Conservation (phyloP, 2,329 filamentous ascomycete genomes). For the Hymenoscyphus occultus region DNA sequence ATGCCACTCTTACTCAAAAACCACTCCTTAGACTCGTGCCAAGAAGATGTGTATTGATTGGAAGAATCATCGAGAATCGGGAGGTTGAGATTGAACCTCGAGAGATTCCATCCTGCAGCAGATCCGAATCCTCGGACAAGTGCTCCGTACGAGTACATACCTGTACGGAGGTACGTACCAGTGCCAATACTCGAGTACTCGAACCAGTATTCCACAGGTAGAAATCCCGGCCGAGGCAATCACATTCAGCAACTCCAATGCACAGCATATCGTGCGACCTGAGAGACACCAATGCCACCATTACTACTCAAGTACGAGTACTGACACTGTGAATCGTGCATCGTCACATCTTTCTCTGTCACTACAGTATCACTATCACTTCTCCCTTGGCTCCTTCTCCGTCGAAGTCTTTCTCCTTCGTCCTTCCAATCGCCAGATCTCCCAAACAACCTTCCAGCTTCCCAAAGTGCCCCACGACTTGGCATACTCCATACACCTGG, state of each 20-base stretch:
- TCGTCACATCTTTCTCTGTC: neutral
- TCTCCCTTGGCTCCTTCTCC: neutral
- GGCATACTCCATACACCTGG: neutral
- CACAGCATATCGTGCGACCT: neutral
- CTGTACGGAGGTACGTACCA: too few relatives aligned
- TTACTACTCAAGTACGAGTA: neutral
- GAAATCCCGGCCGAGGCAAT: slow-evolving; percentile 3
- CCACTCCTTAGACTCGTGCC: neutral
- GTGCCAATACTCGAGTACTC: neutral
- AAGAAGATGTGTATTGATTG: neutral
- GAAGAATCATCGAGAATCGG: neutral
- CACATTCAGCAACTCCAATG: neutral
- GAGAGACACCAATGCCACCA: neutral
- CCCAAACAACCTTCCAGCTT: neutral
- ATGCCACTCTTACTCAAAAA: neutral
- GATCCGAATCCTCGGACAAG: too few relatives aligned
- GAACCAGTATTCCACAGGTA: too few relatives aligned
- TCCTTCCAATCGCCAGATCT: neutral
- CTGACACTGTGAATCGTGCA: neutral
- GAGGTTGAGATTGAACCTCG: too few relatives aligned
- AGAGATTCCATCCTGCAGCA: too few relatives aligned
- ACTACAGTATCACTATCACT: neutral
- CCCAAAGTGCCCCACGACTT: neutral
- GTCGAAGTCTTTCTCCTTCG: neutral
- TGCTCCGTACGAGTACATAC: too few relatives aligned